These are phyloP conservation scores for Plasmodium coatneyi DNA, from an alignment of 169 alveolate species.

Conservation along the genomic window DNA sequence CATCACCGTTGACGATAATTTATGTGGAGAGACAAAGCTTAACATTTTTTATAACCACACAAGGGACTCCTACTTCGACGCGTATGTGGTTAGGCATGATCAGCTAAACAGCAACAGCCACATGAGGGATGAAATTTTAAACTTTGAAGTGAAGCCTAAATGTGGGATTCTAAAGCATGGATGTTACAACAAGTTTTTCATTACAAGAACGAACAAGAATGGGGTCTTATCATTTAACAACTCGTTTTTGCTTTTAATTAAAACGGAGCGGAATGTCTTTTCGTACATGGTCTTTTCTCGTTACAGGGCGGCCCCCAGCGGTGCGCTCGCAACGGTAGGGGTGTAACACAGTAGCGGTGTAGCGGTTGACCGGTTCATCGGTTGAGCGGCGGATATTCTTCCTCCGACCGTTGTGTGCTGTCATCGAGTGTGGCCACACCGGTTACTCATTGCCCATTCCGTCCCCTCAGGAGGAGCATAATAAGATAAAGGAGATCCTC, in stretches of 20 bases:
- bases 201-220: slow-evolving; percentile 23
- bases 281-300: slow-evolving; percentile 47
- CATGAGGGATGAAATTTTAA: slow-evolving; percentile 6
- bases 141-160: slow-evolving; percentile 17
- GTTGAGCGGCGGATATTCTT: background rate
- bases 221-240: background rate
- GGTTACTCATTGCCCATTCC: background rate
- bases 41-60: slow-evolving; percentile 45
- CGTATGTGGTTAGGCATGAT: slow-evolving; percentile 30
- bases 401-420: background rate
- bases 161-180: slow-evolving; percentile 38
- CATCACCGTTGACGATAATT: slow-evolving; percentile 10
- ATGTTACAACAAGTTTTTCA: slow-evolving; percentile 17
- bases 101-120: background rate
- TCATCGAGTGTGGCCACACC: background rate
- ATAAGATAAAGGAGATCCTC: slow-evolving; percentile 30
- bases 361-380: background rate
- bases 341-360: background rate
- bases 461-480: slow-evolving; percentile 24
- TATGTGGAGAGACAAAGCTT: slow-evolving; percentile 38
- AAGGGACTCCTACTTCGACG: slow-evolving; percentile 41
- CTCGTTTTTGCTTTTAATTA: slow-evolving; percentile 19
- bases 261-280: slow-evolving; percentile 25
- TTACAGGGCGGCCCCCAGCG: background rate
- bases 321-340: background rate